These are phyloP conservation scores for Cyberlindnera saturnus DNA, from an alignment of 805 yeast species.

Conservation along the genomic window DNA sequence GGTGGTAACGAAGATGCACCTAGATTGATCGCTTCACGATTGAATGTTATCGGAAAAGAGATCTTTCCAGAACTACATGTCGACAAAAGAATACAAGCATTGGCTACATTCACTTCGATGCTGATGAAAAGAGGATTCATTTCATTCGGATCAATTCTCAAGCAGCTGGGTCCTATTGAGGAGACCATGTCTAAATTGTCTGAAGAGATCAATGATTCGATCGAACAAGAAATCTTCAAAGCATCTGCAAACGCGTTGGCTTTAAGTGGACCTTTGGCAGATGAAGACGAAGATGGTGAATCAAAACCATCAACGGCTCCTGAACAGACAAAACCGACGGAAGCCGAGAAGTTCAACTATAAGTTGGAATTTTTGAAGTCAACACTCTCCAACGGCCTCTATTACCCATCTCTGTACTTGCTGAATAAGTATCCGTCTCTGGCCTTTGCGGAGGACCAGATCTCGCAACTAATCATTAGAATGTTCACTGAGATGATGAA, in stretches of 20 bases:
- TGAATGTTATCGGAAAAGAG: constrained; percentile 10
- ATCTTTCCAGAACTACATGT: constrained; percentile 12
- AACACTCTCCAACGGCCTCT: constrained; percentile 52
- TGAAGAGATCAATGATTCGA: constrained; percentile 36
- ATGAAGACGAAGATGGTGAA: constrained; percentile 44
- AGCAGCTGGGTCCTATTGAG: constrained; percentile 48
- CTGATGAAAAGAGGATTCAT: constrained; percentile 63
- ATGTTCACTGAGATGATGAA: constrained; percentile 42
- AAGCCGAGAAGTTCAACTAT: constrained; percentile 17
- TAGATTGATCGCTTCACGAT: constrained; percentile 44
- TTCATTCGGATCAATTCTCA: constrained; percentile 55
- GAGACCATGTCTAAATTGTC: constrained; percentile 40
- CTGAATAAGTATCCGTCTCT: constrained; percentile 58
- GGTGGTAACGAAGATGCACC: constrained; percentile 59
- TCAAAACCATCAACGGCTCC: constrained; percentile 6
- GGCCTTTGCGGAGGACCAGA: constrained; percentile 44
- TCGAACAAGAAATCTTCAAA: constrained; percentile 50
- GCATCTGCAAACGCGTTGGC: constrained; percentile 79
- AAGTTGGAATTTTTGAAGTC: constrained; percentile 46
- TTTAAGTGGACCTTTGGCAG: constrained; percentile 75
- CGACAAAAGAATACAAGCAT: constrained; percentile 33
- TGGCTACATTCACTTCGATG: constrained; percentile 38
- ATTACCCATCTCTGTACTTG: constrained; percentile 55
- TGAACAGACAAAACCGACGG: neutral
- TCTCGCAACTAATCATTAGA: constrained; percentile 42